A percentile compares a stretch with the other conserved stretches of the same genome.
These are phyloP conservation scores for Phytophthora brassicae DNA, from an alignment of 352 stramenopile genomes.

Conservation along the genomic window DNA sequence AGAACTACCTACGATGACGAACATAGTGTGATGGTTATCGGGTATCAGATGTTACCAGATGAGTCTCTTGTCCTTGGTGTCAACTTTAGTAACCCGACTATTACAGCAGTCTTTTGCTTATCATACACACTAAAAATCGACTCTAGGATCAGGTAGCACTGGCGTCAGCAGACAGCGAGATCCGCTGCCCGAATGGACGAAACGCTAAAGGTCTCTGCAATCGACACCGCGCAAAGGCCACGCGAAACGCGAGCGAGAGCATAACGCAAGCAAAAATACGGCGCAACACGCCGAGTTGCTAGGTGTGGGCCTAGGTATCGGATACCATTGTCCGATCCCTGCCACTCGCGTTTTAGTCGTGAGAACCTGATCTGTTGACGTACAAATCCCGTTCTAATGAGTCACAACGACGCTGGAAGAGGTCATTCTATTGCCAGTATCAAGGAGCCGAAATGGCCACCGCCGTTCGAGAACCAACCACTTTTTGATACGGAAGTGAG, in stretches of 20 bases:
- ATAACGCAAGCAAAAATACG: constrained; percentile 34
- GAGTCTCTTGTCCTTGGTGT: constrained; percentile 9
- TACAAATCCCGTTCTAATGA: constrained; percentile 10
- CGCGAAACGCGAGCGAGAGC: constrained; percentile 4
- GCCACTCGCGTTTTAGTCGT: constrained; percentile 27
- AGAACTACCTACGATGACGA: neutral
- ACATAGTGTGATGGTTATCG: constrained; percentile 4
- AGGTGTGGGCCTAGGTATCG: neutral
- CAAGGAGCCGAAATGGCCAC: constrained; percentile 1
- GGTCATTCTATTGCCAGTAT: neutral
- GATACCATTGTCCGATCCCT: constrained; percentile 6
- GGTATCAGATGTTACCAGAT: constrained; percentile 24
- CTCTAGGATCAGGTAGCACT: too few relatives aligned
- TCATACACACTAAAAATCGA: too few relatives aligned
- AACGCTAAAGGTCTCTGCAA: constrained; percentile 24
- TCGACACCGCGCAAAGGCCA: constrained; percentile 10
- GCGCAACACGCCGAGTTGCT: constrained; percentile 10
- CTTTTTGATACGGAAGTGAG: constrained; percentile 30
- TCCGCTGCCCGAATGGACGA: constrained; percentile 21
- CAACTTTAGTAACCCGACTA: too few relatives aligned
- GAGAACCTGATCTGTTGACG: constrained; percentile 17
- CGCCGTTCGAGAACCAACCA: constrained; percentile 20
- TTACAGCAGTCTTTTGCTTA: neutral
- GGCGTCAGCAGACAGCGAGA: constrained; percentile 19
- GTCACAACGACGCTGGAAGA: neutral